Evolutionary conservation across 2,329 filamentous ascomycete species (phyloP).

Genomic region (Penicillium sp.): DNA sequence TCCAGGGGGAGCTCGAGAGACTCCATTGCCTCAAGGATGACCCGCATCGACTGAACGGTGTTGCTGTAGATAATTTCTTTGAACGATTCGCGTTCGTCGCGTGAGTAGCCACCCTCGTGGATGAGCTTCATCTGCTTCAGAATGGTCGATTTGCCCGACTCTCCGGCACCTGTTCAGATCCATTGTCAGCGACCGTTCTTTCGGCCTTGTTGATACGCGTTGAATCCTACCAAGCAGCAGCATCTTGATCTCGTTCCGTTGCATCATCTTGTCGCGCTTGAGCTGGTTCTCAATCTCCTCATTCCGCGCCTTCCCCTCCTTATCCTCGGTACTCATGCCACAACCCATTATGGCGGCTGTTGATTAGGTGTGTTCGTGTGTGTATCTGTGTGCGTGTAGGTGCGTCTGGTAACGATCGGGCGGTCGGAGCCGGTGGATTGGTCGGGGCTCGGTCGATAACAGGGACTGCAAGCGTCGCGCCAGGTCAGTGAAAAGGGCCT

Average conservation of each 20-base stretch:
- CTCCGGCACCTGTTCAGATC: slow-evolving; percentile 76
- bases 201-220: neutral
- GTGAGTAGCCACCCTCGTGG: slow-evolving; percentile 97
- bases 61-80: slow-evolving; percentile 75
- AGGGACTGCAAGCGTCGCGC: neutral
- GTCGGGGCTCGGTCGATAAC: slow-evolving; percentile 10
- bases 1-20: slow-evolving; percentile 79
- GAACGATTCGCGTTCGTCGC: slow-evolving; percentile 76
- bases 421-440: slow-evolving; percentile 17
- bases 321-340: slow-evolving; percentile 99
- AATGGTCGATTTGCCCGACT: slow-evolving; percentile 94
- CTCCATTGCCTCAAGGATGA: slow-evolving; percentile 71
- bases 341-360: slow-evolving; percentile 87
- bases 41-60: slow-evolving; percentile 71
- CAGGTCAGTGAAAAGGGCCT: slow-evolving; percentile 9
- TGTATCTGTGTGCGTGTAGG: neutral
- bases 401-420: slow-evolving; percentile 17
- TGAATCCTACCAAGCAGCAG: slow-evolving; percentile 80
- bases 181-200: slow-evolving; percentile 19
- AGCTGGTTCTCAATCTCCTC: slow-evolving; percentile 99
- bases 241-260: slow-evolving; percentile 99
- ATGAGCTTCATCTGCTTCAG: slow-evolving; percentile 99
- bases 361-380: slow-evolving; percentile 14
- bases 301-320: slow-evolving; percentile 99
- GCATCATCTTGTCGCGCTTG: slow-evolving; percentile 97